Evolutionary conservation across 164 flowering plant species (phyloP), one percentile per base, ranked within the genome.

Genomic region (Nelumbo lutea): DNA sequence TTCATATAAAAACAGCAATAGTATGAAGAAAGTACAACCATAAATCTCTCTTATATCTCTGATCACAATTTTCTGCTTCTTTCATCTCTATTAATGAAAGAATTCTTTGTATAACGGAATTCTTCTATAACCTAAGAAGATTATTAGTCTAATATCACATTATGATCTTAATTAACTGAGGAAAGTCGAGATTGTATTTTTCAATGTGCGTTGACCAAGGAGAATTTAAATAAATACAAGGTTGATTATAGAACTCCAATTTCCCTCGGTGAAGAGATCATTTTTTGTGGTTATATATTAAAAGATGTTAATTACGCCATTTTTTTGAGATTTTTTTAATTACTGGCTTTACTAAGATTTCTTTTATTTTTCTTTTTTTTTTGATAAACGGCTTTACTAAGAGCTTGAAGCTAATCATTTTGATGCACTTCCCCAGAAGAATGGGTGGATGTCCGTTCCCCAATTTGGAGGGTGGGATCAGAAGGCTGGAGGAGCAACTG

Each of bases 391-490:
- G 3, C 11, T 47, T 11, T 3, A 52, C 42, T 15, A 2, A 10
- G 3, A 15, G 47, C 8, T 53, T 53, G 57, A 53, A 3, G 11
- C 14, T 53, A 10, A 10, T 53, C 47, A 45, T 78, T 38, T 65
- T 43, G 9, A 53, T 53, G 48, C 5, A 41, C 41, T 42, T 41
- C 62, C 27, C 3, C 73, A 84, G 86, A 72, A 76, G 14, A 68
- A 71, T 65, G 70, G 42, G 13, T 74, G 82, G 83, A 78, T n/a
- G 70, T 57, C 89, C 9, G 86, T 88, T 11, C 92, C 92, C 14
- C 82, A 82, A 66, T 88, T 88, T 72, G 92, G 92, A 60, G 92
- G 77, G 71, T 80, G 83, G 83, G 80, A 80, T 65, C 63, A 70
- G 0, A 82, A 79, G 62, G 64, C 66, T 8, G 77, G 80, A 1